These are phyloP conservation scores for Salmacisia buchloeana DNA, from an alignment of 1,284 basidiomycete genomes.

Conservation along the genomic window DNA sequence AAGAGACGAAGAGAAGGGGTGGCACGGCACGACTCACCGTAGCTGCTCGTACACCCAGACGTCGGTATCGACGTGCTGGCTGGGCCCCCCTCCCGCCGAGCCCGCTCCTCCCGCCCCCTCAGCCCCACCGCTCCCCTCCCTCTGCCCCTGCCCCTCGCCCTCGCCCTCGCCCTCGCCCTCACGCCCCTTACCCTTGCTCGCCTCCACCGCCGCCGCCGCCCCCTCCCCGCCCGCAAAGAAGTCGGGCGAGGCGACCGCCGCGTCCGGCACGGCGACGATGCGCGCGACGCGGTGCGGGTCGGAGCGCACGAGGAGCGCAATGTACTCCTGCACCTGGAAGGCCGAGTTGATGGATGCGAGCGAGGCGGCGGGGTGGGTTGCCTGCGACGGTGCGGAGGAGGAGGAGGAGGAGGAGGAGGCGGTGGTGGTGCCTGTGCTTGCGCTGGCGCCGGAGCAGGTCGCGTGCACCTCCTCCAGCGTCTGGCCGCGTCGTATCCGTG, in stretches of 20 bases:
- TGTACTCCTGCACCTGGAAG: slow-evolving; percentile 91
- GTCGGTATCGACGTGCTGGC: slow-evolving; percentile 59
- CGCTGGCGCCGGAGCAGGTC: background rate
- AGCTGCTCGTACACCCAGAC: slow-evolving; percentile 91
- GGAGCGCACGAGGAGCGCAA: slow-evolving; percentile 73
- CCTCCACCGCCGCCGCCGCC: no score
- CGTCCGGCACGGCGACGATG: slow-evolving; percentile 62
- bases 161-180: background rate
- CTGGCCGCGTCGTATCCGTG: slow-evolving; percentile 2
- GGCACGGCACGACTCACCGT: slow-evolving; percentile 58
- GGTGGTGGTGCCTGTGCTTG: background rate
- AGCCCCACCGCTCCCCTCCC: slow-evolving; percentile 31
- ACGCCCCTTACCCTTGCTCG: slow-evolving; percentile 50
- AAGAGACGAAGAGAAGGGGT: background rate
- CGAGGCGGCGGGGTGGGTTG: background rate
- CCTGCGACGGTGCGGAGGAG: background rate
- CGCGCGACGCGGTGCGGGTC: slow-evolving; percentile 81
- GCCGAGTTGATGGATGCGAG: slow-evolving; percentile 64
- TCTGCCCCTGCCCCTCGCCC: slow-evolving; percentile 49
- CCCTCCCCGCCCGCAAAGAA: slow-evolving; percentile 11
- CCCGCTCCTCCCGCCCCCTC: slow-evolving; percentile 53
- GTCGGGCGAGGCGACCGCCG: slow-evolving; percentile 18
- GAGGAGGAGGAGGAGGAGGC: slow-evolving; percentile 8
- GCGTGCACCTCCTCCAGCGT: slow-evolving; percentile 2
- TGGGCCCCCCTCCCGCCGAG: slow-evolving; percentile 9